Base-by-base conservation (phyloP, 129 eudicot species). In the Apium graveolens region DNA sequence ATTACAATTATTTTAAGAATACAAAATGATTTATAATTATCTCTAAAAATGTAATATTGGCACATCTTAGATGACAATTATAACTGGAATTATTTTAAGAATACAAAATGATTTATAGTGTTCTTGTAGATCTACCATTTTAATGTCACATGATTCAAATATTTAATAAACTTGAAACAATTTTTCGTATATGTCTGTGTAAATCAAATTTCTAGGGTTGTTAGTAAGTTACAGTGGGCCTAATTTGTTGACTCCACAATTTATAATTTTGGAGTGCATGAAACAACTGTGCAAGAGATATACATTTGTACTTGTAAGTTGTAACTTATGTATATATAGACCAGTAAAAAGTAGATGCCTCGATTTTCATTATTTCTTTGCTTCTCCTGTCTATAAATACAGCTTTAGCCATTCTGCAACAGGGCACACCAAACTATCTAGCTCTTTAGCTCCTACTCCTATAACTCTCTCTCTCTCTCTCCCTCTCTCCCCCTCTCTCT, bases 141-240 rank as follows among this genome's bases (percentile, higher is more conserved):
- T 48, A 48, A 48, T n/a, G n/a, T n/a, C n/a, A n/a, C n/a, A n/a
- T n/a, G n/a, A n/a, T n/a, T n/a, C n/a, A n/a, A n/a, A n/a, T n/a
- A n/a, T n/a, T n/a, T n/a, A n/a, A n/a, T n/a, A n/a, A n/a, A n/a
- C n/a, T n/a, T n/a, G n/a, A n/a, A n/a, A n/a, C n/a, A n/a, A n/a
- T n/a, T n/a, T n/a, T n/a, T n/a, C n/a, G n/a, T n/a, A 26, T 26
- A 60, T 26, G 68, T 60, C 12, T 31, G 39, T 3, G 72, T 66
- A 66, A 20, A 41, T 66, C 37, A 27, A 66, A 1, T 66, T 66
- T 31, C 9, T 66, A 32, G 72, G 72, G 72, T 66, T 66, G 72
- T 66, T 27, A 27, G 70, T 17, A 63, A 63, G 70, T 63, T 66
- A 66, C 72, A 66, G 72, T 66, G 72, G 72, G 72, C 72, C 72